Percentiles rank a stretch among this genome's conserved stretches.
phyloP scores from a whole-genome alignment of 768 basidiomycete species.

The Kwoniella dejecticola region DNA sequence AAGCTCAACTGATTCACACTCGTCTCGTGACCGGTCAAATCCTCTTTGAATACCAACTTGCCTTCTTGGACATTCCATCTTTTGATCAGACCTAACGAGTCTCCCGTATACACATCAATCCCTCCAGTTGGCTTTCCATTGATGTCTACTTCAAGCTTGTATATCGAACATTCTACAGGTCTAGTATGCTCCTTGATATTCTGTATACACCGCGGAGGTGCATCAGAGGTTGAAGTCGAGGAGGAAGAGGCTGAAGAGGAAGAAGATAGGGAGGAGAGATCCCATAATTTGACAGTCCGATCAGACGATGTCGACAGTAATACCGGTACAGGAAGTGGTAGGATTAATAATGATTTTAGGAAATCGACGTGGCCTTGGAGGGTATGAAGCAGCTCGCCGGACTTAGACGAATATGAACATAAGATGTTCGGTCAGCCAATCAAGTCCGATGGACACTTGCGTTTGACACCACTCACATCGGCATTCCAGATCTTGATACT shows the following conservation, averaged over 20 bases:
- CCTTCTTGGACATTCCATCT: slow-evolving; percentile 63
- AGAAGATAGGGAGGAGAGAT: slow-evolving; percentile 46
- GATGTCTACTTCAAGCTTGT: slow-evolving; percentile 57
- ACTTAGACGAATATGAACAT: slow-evolving; percentile 59
- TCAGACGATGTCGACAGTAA: slow-evolving; percentile 88
- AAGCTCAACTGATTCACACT: slow-evolving; percentile 73
- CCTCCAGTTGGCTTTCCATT: slow-evolving; percentile 15
- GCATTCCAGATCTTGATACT: slow-evolving; percentile 85
- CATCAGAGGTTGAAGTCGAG: neutral
- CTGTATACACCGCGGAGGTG: slow-evolving; percentile 59
- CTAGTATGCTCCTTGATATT: slow-evolving; percentile 82
- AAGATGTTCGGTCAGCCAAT: too few species aligned
- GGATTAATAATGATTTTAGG: slow-evolving; percentile 76
- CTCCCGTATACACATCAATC: slow-evolving; percentile 71
- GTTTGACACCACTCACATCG: slow-evolving; percentile 59
- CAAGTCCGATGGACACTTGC: neutral
- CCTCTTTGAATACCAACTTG: slow-evolving; percentile 44
- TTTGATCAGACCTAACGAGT: slow-evolving; percentile 88
- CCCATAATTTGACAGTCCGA: slow-evolving; percentile 86
- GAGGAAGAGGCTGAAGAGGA: neutral
- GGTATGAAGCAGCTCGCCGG: slow-evolving; percentile 68
- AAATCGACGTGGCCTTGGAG: slow-evolving; percentile 85
- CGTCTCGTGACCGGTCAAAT: slow-evolving; percentile 75
- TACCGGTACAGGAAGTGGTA: slow-evolving; percentile 58
- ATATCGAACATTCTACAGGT: slow-evolving; percentile 78